These are phyloP conservation scores for Corinectria fuckeliana DNA, from an alignment of 2,329 filamentous ascomycete genomes.

Conservation along the genomic window DNA sequence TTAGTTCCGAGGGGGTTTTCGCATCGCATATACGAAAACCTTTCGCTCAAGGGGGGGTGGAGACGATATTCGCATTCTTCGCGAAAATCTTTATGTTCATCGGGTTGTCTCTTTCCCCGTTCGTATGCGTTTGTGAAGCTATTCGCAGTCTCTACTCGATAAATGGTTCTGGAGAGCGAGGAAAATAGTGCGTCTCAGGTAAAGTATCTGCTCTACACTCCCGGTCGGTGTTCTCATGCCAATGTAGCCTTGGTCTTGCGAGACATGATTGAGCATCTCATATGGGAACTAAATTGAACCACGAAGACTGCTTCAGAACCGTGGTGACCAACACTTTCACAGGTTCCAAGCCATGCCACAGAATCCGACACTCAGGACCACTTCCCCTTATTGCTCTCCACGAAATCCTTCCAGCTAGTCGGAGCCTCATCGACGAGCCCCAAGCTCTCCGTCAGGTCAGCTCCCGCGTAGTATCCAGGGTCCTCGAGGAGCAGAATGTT, in stretches of 20 bases:
- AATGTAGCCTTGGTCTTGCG: no score
- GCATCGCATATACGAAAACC: background rate
- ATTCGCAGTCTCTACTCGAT: background rate
- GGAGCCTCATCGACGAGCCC: constrained; percentile 39
- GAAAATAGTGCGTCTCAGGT: no score
- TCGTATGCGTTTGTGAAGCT: background rate
- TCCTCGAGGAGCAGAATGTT: constrained; percentile 49
- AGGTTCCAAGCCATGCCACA: background rate
- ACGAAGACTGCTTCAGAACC: no score
- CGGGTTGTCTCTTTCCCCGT: background rate
- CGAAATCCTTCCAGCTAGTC: constrained; percentile 46
- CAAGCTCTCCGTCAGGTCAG: constrained; percentile 41
- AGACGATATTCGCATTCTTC: background rate
- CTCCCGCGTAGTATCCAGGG: constrained; percentile 49
- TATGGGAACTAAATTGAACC: no score
- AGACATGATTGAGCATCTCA: no score
- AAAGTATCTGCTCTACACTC: no score
- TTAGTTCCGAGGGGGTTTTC: background rate
- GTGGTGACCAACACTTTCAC: background rate
- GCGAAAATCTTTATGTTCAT: background rate
- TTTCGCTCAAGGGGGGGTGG: background rate
- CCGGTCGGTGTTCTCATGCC: no score
- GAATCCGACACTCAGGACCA: background rate
- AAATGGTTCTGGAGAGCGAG: no score
- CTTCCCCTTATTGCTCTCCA: constrained; percentile 36